These are phyloP conservation scores for Phytophthora foliorum DNA, from an alignment of 352 stramenopile species.

Conservation along the genomic window DNA sequence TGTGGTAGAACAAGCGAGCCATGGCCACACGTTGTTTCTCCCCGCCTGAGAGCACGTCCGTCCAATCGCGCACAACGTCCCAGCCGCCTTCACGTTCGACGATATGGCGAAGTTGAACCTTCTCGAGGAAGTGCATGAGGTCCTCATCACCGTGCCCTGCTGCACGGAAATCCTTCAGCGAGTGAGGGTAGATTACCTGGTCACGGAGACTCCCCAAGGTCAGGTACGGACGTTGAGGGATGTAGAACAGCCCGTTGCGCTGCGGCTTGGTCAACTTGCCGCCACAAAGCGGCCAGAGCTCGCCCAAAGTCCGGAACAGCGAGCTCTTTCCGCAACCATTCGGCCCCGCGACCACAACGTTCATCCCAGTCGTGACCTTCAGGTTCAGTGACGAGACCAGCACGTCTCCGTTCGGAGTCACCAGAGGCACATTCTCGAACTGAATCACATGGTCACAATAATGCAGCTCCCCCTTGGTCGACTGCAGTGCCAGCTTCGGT, in stretches of 20 bases:
- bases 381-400: conserved; percentile 74
- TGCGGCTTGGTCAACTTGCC: conserved; percentile 75
- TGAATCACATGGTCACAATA: conserved; percentile 78
- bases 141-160: conserved; percentile 58
- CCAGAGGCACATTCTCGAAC: conserved; percentile 86
- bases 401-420: conserved; percentile 87
- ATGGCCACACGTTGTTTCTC: conserved; percentile 92
- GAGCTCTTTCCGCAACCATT: conserved; percentile 88
- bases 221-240: conserved; percentile 87
- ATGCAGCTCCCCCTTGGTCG: conserved; percentile 51
- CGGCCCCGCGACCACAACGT: conserved; percentile 80
- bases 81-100: conserved; percentile 70
- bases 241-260: conserved; percentile 85
- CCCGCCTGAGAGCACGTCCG: conserved; percentile 84
- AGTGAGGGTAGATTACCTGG: conserved; percentile 89
- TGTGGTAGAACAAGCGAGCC: conserved; percentile 88
- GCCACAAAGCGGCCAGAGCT: conserved; percentile 85
- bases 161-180: conserved; percentile 56
- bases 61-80: conserved; percentile 84
- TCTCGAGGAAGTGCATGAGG: conserved; percentile 68
- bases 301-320: conserved; percentile 84
- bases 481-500: conserved; percentile 43
- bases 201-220: conserved; percentile 90
- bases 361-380: conserved; percentile 87
- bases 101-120: conserved; percentile 80